These are phyloP conservation scores for Bonia amplexicaulis DNA, from an alignment of 176 grass and related monocot genomes.

Conservation along the genomic window DNA sequence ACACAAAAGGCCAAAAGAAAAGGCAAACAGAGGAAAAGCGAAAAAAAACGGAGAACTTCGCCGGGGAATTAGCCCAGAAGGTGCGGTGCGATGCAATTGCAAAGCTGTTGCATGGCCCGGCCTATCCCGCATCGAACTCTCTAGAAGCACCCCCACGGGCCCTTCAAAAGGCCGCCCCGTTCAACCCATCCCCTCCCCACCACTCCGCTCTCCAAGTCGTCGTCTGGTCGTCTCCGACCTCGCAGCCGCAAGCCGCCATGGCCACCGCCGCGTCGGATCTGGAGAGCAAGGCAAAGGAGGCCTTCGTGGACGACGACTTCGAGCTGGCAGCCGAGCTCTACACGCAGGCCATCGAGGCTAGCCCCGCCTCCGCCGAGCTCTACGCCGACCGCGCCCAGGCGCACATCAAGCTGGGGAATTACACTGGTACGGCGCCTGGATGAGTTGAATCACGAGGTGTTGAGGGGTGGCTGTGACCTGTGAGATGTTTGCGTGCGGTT, in stretches of 20 bases:
- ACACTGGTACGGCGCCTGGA: conserved; percentile 33
- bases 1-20: conserved; percentile 29
- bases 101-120: neutral
- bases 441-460: neutral
- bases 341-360: conserved; percentile 57
- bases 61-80: neutral
- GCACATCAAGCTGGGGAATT: conserved; percentile 66
- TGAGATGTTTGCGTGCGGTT: neutral
- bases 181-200: neutral
- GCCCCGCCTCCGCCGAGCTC: conserved; percentile 51
- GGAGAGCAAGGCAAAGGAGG: conserved; percentile 63
- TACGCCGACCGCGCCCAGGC: conserved; percentile 66
- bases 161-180: conserved; percentile 13
- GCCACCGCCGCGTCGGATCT: conserved; percentile 48
- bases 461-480: neutral
- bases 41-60: neutral
- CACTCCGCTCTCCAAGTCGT: conserved; percentile 19
- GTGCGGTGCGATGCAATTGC: neutral
- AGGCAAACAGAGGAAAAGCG: neutral
- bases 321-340: conserved; percentile 67
- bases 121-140: conserved; percentile 4
- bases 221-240: conserved; percentile 15
- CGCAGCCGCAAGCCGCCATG: conserved; percentile 33
- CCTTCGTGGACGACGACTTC: conserved; percentile 73
- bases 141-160: conserved; percentile 41